phyloP scores from a whole-genome alignment of 164 flowering plant genomes.

The Buxus sempervirens region DNA sequence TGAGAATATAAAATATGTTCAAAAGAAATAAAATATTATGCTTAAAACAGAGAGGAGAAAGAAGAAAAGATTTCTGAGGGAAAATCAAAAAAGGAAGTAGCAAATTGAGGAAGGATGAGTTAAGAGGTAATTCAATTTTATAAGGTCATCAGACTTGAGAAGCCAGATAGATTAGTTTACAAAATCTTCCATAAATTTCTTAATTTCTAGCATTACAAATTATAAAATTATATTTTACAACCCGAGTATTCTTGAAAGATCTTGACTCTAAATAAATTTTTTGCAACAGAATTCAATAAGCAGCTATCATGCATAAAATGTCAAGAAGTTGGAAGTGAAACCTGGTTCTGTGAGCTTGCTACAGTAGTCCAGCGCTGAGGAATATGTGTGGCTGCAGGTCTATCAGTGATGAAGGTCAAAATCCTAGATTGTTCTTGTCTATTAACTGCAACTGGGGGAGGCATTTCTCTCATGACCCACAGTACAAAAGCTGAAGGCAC shows the following conservation, averaged over 20 bases:
- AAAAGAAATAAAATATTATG: no score
- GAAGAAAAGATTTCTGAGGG: no score
- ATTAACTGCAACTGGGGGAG: conserved; percentile 37
- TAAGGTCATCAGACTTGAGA: background rate
- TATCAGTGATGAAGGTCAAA: conserved; percentile 47
- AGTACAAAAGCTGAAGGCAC: conserved; percentile 74
- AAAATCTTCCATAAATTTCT: no score
- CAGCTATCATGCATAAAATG: background rate
- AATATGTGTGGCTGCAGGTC: conserved; percentile 26
- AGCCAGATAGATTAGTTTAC: background rate
- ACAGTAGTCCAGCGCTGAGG: conserved; percentile 66
- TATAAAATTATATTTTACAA: no score
- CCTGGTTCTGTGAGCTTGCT: conserved; percentile 72
- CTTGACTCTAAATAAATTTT: no score
- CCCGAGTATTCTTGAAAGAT: background rate
- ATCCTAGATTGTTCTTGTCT: conserved; percentile 40
- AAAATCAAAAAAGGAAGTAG: background rate
- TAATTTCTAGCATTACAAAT: no score
- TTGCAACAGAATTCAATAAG: no score
- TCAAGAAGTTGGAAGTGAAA: conserved; percentile 7
- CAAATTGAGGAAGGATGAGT: background rate
- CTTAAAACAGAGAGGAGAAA: no score
- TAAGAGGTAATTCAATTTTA: background rate
- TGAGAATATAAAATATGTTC: no score
- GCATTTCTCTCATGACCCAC: conserved; percentile 87